Conservation (phyloP, 495 filamentous ascomycete genomes). For the Aspergillus conjunctus region DNA sequence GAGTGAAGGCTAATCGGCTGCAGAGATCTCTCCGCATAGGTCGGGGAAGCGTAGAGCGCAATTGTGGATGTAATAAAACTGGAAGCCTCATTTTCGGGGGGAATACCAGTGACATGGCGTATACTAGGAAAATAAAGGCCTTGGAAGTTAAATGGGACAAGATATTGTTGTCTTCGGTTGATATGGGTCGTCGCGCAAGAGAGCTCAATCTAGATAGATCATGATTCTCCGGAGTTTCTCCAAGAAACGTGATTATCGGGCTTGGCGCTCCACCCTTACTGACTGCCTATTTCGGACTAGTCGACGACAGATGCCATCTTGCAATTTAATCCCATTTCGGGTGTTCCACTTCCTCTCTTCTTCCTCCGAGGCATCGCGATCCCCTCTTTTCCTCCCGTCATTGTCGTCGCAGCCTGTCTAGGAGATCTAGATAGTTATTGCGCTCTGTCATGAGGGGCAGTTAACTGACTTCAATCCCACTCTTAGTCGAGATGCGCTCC, state of each 20-base stretch:
- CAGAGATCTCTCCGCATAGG: constrained; percentile 32
- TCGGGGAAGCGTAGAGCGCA: constrained; percentile 34
- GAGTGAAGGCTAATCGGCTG: constrained; percentile 30
- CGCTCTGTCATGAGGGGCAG: constrained; percentile 4
- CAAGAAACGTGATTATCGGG: constrained; percentile 16
- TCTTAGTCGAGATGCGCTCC: constrained; percentile 32
- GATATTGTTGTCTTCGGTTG: too few relatives aligned
- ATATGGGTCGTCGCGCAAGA: too few relatives aligned
- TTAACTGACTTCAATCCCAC: constrained; percentile 8
- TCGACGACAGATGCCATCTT: constrained; percentile 14
- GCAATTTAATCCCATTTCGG: neutral
- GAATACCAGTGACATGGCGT: neutral
- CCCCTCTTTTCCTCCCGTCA: neutral
- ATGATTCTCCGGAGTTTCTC: too few relatives aligned
- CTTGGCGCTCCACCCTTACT: constrained; percentile 13
- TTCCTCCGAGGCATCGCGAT: neutral
- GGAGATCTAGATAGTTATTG: neutral
- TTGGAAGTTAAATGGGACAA: too few relatives aligned
- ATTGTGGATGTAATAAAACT: constrained; percentile 41
- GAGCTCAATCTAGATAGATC: too few relatives aligned
- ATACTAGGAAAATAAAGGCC: neutral
- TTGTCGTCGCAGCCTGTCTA: neutral
- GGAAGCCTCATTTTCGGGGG: constrained; percentile 29
- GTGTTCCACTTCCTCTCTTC: neutral
- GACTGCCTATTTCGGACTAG: constrained; percentile 12